These are phyloP conservation scores for Entomortierella chlamydospora DNA, from an alignment of 192 early-diverging fungal species.

Conservation along the genomic window DNA sequence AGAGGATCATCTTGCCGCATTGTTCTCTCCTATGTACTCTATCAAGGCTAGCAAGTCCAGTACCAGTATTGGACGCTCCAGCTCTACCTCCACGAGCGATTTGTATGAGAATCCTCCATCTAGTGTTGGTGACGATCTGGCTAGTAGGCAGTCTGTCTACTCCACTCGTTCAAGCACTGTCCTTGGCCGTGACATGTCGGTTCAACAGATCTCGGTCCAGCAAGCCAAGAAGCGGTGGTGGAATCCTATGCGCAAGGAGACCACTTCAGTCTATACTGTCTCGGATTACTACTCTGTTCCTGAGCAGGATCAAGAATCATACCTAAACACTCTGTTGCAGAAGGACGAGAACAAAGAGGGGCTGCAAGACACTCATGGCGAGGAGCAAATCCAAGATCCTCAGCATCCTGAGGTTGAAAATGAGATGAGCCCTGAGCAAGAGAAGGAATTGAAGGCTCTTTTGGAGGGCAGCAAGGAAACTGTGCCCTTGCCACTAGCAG, in stretches of 20 bases:
- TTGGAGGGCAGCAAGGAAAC: neutral
- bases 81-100: neutral
- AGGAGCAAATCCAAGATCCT: conserved; percentile 1
- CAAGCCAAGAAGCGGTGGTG: conserved; percentile 48
- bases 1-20: neutral
- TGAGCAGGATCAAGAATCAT: conserved; percentile 40
- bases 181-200: conserved; percentile 5
- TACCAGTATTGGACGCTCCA: neutral
- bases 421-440: neutral
- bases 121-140: conserved; percentile 4
- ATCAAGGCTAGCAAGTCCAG: neutral
- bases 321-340: conserved; percentile 21
- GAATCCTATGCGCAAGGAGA: conserved; percentile 42
- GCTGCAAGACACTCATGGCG: neutral
- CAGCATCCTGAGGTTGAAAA: neutral
- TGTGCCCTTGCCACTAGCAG: neutral
- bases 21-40: neutral
- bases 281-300: conserved; percentile 12
- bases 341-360: neutral
- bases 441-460: conserved; percentile 1
- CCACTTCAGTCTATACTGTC: conserved; percentile 20
- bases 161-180: conserved; percentile 22
- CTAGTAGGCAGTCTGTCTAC: conserved; percentile 15
- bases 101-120: neutral
- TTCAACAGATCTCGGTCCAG: conserved; percentile 29